Evolutionary conservation across 306 rosid genomes (phyloP).

Genomic region (Begonia peltatifolia): DNA sequence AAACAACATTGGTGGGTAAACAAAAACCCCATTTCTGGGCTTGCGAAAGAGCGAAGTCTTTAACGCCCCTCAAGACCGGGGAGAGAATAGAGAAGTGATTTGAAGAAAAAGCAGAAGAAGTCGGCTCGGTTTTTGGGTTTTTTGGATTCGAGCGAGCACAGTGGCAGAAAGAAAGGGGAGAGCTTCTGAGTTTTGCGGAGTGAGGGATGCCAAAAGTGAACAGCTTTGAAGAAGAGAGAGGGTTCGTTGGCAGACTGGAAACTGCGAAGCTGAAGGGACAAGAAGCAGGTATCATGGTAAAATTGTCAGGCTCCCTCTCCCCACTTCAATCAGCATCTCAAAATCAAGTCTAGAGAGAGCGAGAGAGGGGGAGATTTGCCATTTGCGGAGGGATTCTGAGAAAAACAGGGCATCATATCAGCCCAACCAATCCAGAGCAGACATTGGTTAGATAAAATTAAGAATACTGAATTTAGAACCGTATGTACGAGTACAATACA

Average conservation of each 20-base stretch:
- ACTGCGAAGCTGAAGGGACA: constrained; percentile 13
- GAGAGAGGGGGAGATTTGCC: not conserved
- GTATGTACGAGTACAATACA: too few species aligned
- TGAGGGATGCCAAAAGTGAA: constrained; percentile 12
- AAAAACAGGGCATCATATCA: too few species aligned
- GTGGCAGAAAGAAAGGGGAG: constrained; percentile 9
- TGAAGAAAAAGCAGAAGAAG: not conserved
- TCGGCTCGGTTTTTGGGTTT: constrained; percentile 8
- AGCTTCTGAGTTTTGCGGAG: constrained; percentile 6
- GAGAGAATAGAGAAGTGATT: constrained; percentile 20
- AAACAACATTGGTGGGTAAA: constrained; percentile 2
- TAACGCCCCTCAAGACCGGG: constrained; percentile 18
- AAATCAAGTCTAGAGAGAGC: constrained; percentile 1
- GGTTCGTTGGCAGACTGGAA: constrained; percentile 6
- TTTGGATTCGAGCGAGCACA: constrained; percentile 4
- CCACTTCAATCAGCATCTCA: constrained; percentile 44
- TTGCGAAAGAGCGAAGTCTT: constrained; percentile 15
- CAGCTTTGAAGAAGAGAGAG: constrained; percentile 6
- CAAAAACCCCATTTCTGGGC: constrained; percentile 16
- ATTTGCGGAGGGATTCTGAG: not conserved
- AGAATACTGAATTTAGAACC: too few species aligned
- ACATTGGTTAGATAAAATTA: too few species aligned
- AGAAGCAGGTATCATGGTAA: constrained; percentile 15
- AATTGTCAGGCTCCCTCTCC: constrained; percentile 22
- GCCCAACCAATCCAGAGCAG: too few species aligned